Conservation (phyloP, 768 basidiomycete genomes). For the Suillus clintonianus region DNA sequence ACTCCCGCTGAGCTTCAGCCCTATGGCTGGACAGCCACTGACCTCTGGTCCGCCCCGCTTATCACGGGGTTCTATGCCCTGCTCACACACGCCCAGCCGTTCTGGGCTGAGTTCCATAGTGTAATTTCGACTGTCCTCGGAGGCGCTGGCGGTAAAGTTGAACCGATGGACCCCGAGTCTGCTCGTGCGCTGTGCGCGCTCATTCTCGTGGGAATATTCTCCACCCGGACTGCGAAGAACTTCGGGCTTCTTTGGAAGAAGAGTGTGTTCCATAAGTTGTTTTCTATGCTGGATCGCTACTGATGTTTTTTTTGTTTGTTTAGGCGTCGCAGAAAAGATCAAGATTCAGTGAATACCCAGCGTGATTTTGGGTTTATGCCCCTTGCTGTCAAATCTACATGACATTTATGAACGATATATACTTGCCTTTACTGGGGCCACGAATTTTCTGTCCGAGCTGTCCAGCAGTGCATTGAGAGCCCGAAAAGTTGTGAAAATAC, state of each 20-base stretch:
- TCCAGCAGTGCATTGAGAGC: background rate
- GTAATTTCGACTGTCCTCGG: conserved; percentile 52
- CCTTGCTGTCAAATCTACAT: background rate
- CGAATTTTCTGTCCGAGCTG: background rate
- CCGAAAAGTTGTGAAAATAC: too few relatives aligned
- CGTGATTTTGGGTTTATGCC: background rate
- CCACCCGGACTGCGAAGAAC: conserved; percentile 65
- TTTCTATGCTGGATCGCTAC: background rate
- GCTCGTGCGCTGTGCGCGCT: conserved; percentile 76
- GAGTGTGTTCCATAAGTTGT: conserved; percentile 12
- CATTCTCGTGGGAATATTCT: conserved; percentile 62
- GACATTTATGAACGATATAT: background rate
- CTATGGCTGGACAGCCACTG: conserved; percentile 83
- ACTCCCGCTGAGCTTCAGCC: conserved; percentile 81
- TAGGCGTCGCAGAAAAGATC: conserved; percentile 25
- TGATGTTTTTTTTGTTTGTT: background rate
- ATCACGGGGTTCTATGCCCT: conserved; percentile 78
- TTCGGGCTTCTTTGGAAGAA: conserved; percentile 38
- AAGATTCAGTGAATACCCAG: conserved; percentile 20
- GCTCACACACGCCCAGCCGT: conserved; percentile 85
- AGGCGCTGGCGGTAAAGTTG: conserved; percentile 30
- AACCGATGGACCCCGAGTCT: conserved; percentile 59
- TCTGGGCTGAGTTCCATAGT: conserved; percentile 65
- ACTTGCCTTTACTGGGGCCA: background rate
- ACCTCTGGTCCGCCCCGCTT: conserved; percentile 84